Base-by-base conservation (phyloP, 2,329 filamentous ascomycete genomes). In the Penicillium digitatum region DNA sequence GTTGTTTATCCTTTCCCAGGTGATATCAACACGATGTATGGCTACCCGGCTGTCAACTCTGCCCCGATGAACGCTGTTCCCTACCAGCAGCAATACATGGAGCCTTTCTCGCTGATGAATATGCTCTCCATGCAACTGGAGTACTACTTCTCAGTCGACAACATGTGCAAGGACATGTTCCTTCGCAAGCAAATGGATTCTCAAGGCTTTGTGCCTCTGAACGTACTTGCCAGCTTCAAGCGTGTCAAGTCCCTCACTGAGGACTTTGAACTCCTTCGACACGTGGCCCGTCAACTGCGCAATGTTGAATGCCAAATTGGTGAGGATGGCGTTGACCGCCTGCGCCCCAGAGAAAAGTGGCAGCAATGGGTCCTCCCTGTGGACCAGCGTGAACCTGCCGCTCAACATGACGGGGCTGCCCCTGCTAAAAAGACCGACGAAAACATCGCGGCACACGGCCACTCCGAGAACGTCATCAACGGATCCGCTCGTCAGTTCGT, bases 61-160 rank as follows among this genome's bases (percentile, higher is more conserved):
- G 74, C 70, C 18, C 75, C 76, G 5, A 82, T 86, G 78, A 81
- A 77, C 58, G 80, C 84, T 27, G 71, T 82, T 50, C 79, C 83
- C 8, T 87, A 81, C 66, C 78, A 78, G 59, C 78, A 81, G 38
- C 78, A 81, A 39, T 84, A 81, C 48, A 74, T 83, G 58, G 82
- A 86, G 54, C 79, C 81, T n/a, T 80, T 76, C 58, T 79, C 80
- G 34, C 64, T 85, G 32, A 74, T 83, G 59, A 72, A 72, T 69
- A 82, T 82, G 81, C 82, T 84, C 67, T 81, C 78, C 59, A 82
- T 79, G 64, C 85, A 87, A 67, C 69, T 83, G 77, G 90, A 96
- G 67, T 99, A 96, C 78, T 99, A 99, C 75, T 96, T 99, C 76
- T 97, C 93, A 0, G 83, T 96, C 27, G 89, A 96, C 68, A 99